phyloP scores from a whole-genome alignment of 306 rosid genomes.

The Hylodesmum podocarpum region DNA sequence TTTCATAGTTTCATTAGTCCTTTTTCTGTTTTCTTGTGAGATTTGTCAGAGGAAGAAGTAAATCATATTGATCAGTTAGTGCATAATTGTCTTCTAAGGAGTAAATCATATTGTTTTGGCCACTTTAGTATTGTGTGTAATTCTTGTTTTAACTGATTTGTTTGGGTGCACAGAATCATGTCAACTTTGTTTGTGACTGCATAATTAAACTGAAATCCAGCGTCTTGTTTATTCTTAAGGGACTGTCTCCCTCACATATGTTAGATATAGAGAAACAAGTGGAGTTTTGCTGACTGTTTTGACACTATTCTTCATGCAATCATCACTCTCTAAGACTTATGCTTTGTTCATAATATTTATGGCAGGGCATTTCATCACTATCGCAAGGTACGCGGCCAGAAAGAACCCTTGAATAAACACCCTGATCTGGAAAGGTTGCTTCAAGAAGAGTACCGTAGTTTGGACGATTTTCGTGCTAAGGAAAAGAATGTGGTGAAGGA shows the following conservation, averaged over 20 bases:
- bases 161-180: too few relatives aligned
- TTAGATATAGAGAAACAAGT: not conserved
- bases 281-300: not conserved
- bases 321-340: not conserved
- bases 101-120: not conserved
- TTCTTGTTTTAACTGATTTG: too few relatives aligned
- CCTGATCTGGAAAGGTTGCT: constrained; percentile 80
- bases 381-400: constrained; percentile 52
- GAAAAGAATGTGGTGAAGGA: constrained; percentile 57
- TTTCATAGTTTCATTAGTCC: not conserved
- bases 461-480: constrained; percentile 83
- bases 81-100: not conserved
- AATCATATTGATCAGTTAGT: not conserved
- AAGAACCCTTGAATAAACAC: constrained; percentile 57
- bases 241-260: too few relatives aligned
- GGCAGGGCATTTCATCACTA: constrained; percentile 98
- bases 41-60: constrained; percentile 14
- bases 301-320: not conserved
- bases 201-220: not conserved
- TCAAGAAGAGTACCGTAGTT: constrained; percentile 67
- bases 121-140: too few relatives aligned
- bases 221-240: not conserved
- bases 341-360: constrained; percentile 22
- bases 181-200: too few relatives aligned
- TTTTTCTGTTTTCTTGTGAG: not conserved